Percentiles rank a stretch among this genome's conserved stretches.
These are phyloP conservation scores for Saturnispora saitoi DNA, from an alignment of 805 yeast genomes.

Conservation along the genomic window DNA sequence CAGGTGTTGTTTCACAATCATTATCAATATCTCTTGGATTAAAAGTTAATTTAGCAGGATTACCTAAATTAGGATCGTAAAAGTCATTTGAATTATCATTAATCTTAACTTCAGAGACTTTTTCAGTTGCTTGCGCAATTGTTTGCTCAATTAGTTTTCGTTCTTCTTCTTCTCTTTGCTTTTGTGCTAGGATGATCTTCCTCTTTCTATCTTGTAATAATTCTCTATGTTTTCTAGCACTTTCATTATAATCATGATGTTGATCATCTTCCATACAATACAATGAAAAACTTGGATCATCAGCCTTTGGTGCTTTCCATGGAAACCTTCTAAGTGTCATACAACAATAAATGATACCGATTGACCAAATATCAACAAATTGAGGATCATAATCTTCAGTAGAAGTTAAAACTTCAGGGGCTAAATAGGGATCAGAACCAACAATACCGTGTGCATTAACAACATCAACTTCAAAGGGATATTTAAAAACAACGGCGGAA, in stretches of 20 bases:
- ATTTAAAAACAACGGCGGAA: slow-evolving; percentile 71
- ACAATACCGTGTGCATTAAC: slow-evolving; percentile 68
- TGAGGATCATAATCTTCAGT: slow-evolving; percentile 62
- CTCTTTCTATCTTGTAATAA: slow-evolving; percentile 51
- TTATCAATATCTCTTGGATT: slow-evolving; percentile 9
- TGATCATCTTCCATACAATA: slow-evolving; percentile 62
- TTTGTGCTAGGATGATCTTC: slow-evolving; percentile 31
- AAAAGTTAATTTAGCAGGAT: slow-evolving; percentile 20
- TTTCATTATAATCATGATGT: slow-evolving; percentile 65
- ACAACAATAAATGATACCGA: slow-evolving; percentile 78
- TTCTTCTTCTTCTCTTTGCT: slow-evolving; percentile 16
- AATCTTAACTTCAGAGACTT: slow-evolving; percentile 9
- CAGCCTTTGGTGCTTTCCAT: slow-evolving; percentile 70
- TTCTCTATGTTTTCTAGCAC: slow-evolving; percentile 64
- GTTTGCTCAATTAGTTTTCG: slow-evolving; percentile 4
- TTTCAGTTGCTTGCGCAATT: slow-evolving; percentile 2
- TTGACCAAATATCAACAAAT: slow-evolving; percentile 76
- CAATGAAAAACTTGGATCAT: slow-evolving; percentile 63
- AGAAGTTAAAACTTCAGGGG: slow-evolving; percentile 63
- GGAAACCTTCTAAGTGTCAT: slow-evolving; percentile 81
- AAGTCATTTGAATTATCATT: neutral
- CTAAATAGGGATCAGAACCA: slow-evolving; percentile 81
- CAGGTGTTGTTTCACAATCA: neutral
- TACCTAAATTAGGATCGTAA: slow-evolving; percentile 20
- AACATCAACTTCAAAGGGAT: slow-evolving; percentile 56